Percentiles rank a stretch among this genome's conserved stretches.
phyloP scores from a whole-genome alignment of 306 rosid genomes.

The Sophora flavescens region DNA sequence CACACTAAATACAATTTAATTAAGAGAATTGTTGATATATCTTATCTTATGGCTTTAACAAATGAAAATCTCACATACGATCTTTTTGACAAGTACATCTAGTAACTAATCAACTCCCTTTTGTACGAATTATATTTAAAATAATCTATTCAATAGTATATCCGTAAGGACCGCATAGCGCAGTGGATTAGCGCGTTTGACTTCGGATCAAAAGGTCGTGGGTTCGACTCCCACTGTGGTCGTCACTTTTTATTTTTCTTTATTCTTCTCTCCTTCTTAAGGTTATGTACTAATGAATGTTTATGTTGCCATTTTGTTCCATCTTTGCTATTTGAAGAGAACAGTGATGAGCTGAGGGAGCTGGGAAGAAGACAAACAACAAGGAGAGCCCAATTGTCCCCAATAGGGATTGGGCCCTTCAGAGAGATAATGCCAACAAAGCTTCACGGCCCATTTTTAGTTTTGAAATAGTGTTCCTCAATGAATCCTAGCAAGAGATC shows the following conservation, averaged over 20 bases:
- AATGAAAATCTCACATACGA: background rate
- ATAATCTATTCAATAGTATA: too few relatives aligned
- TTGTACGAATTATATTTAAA: too few relatives aligned
- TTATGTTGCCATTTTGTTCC: too few relatives aligned
- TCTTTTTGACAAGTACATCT: too few relatives aligned
- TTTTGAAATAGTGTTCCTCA: conserved; percentile 52
- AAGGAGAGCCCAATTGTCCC: background rate
- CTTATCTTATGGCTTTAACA: background rate
- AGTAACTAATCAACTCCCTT: too few relatives aligned
- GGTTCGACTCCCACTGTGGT: conserved; percentile 53
- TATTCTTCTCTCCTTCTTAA: too few relatives aligned
- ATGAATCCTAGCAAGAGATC: too few relatives aligned
- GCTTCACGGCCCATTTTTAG: conserved; percentile 40
- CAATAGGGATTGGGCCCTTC: background rate
- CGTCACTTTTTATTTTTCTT: background rate
- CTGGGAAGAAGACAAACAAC: conserved; percentile 27
- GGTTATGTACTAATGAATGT: too few relatives aligned
- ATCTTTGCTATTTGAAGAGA: conserved; percentile 38
- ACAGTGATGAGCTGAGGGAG: conserved; percentile 42
- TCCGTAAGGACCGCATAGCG: conserved; percentile 47
- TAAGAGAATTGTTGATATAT: too few relatives aligned
- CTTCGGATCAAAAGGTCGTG: conserved; percentile 54
- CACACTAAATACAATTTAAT: too few relatives aligned
- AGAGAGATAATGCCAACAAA: too few relatives aligned
- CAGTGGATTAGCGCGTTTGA: conserved; percentile 57